Evolutionary conservation across 2,329 filamentous ascomycete species (phyloP), one percentile per base, ranked within the genome.

Genomic region (Anthostomella pinea): DNA sequence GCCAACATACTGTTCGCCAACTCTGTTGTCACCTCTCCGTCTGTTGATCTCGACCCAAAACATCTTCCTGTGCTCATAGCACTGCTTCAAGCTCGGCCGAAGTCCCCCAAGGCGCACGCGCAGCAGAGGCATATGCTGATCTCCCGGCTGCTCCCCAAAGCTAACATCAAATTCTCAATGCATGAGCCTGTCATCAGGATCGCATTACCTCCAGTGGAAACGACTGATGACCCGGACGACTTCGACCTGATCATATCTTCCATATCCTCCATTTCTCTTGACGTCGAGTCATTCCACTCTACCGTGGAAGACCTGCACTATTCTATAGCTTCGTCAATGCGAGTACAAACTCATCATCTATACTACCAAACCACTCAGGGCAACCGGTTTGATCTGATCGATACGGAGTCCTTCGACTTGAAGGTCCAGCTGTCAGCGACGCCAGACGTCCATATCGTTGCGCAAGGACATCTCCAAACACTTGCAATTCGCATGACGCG

Each of bases 1-100:
- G 86, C 88, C 31, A 98, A 98, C 58, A 93, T 98, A 24, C 71
- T 98, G 11, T 96, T 96, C 58, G 90, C 91, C 25, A 98, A 98
- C 61, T 81, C 95, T 5, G 91, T 98, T 30, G 81, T 97, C 42
- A 98, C 93, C 0, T 98, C 93, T 5, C 93, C 93, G 1, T 96
- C 93, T 0, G 72, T 97, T 33, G 93, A 98, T 60, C 72, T 98
- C 21, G 87, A 95, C 58, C 91, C 93, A 3, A 87, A 87, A 47
- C 91, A 97, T 66, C 70, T 98, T 11, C 91, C 93, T 2, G 73
- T 96, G 7, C 70, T 97, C 15, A 68, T 95, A 30, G 85, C 86
- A 14, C 72, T 97, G 46, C 67, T 89, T 27, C 83, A 82, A 48
- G 72, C 72, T 6, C 76, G 71, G 38, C 65, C 66, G 6, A 69